These are phyloP conservation scores for Epichloe scottii DNA, from an alignment of 2,329 filamentous ascomycete species.

Conservation along the genomic window DNA sequence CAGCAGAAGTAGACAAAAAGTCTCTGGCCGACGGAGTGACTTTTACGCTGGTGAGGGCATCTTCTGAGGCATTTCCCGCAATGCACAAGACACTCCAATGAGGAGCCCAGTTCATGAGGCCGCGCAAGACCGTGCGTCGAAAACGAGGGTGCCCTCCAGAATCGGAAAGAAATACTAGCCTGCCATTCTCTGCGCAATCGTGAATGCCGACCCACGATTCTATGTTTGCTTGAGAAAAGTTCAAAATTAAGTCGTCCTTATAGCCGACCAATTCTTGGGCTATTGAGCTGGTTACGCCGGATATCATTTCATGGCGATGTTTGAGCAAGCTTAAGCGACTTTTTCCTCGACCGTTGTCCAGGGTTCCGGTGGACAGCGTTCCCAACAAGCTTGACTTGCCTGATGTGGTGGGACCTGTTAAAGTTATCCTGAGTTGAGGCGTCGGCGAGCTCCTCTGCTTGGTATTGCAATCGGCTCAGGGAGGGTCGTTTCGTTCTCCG, in stretches of 20 bases:
- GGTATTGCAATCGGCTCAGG: slow-evolving; percentile 14
- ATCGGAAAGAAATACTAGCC: slow-evolving; percentile 80
- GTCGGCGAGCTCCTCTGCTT: slow-evolving; percentile 38
- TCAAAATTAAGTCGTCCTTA: slow-evolving; percentile 48
- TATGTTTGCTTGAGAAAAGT: slow-evolving; percentile 76
- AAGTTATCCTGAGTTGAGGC: slow-evolving; percentile 71
- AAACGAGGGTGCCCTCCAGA: slow-evolving; percentile 86
- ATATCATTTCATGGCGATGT: slow-evolving; percentile 84
- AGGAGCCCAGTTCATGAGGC: slow-evolving; percentile 88
- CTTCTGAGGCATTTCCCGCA: slow-evolving; percentile 59
- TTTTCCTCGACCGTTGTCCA: slow-evolving; percentile 87
- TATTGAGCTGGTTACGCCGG: slow-evolving; percentile 86
- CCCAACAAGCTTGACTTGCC: slow-evolving; percentile 89
- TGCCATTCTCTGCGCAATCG: slow-evolving; percentile 56
- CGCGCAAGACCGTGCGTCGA: slow-evolving; percentile 74
- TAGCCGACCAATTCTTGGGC: slow-evolving; percentile 92
- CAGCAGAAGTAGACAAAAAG: slow-evolving; percentile 33
- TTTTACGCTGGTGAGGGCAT: slow-evolving; percentile 16
- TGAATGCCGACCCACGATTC: slow-evolving; percentile 95
- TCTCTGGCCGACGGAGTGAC: slow-evolving; percentile 39
- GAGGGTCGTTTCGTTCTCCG: background rate
- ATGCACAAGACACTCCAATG: slow-evolving; percentile 89
- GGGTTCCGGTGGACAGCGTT: slow-evolving; percentile 71
- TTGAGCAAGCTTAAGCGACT: slow-evolving; percentile 80
- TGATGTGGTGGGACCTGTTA: slow-evolving; percentile 80